Conservation (phyloP, 257 asterid species). For the Vinca minor region DNA sequence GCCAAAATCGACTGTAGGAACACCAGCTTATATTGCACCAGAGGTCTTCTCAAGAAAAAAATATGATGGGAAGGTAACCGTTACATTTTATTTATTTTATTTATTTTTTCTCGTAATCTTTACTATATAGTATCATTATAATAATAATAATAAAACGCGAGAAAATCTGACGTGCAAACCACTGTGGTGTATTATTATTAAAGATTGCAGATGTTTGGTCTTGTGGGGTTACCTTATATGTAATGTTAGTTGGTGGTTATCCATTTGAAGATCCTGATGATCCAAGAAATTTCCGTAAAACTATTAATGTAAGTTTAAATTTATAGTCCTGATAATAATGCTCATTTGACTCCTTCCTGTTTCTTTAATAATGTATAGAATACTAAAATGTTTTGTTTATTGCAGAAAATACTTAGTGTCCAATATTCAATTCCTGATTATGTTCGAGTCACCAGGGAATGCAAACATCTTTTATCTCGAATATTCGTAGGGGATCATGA, state of each 20-base stretch:
- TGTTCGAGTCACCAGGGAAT: constrained; percentile 65
- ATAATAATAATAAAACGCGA: background rate
- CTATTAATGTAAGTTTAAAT: constrained; percentile 51
- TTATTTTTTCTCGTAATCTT: background rate
- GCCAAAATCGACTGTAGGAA: constrained; percentile 90
- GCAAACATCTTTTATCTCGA: constrained; percentile 69
- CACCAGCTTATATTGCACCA: constrained; percentile 87
- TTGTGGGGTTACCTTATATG: constrained; percentile 89
- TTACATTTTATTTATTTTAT: too few relatives aligned
- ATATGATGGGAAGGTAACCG: constrained; percentile 84
- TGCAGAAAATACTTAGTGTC: constrained; percentile 74
- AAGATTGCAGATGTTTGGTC: constrained; percentile 99
- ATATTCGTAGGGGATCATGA: constrained; percentile 71
- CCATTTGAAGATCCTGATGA: constrained; percentile 91
- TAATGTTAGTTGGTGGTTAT: constrained; percentile 90
- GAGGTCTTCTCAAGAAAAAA: constrained; percentile 71
- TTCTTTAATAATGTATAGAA: background rate
- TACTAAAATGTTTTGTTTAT: too few relatives aligned
- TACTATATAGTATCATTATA: too few relatives aligned
- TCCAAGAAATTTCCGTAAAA: constrained; percentile 80
- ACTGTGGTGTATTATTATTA: constrained; percentile 13
- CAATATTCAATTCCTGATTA: constrained; percentile 83
- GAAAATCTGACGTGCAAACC: constrained; percentile 4
- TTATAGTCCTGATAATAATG: background rate
- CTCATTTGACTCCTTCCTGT: constrained; percentile 7